Percentiles rank a stretch among this genome's conserved stretches.
These are phyloP conservation scores for Chalciporus pseudorubinellus DNA, from an alignment of 768 basidiomycete genomes.

Conservation along the genomic window DNA sequence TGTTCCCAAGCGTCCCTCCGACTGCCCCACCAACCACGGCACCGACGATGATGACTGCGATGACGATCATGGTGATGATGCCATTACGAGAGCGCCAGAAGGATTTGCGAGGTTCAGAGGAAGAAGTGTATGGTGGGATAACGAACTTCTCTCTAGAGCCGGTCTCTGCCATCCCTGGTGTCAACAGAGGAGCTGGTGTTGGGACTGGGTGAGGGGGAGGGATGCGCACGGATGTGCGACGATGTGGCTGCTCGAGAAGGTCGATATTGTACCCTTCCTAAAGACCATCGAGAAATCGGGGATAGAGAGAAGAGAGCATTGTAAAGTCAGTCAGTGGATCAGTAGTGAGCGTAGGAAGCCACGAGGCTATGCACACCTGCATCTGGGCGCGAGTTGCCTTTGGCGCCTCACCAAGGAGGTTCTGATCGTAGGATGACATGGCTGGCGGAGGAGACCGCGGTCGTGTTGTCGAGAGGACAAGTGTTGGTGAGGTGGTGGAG, in stretches of 20 bases:
- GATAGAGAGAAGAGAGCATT: neutral
- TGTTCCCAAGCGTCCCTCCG: conserved; percentile 44
- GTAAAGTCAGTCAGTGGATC: neutral
- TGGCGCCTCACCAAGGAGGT: conserved; percentile 39
- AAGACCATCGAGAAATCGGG: neutral
- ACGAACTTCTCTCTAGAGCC: conserved; percentile 14
- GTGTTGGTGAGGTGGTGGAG: neutral
- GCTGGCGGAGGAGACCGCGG: neutral
- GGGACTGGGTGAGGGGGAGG: conserved; percentile 18
- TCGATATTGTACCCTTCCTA: conserved; percentile 58
- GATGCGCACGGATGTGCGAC: conserved; percentile 21
- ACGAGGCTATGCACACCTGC: conserved; percentile 34
- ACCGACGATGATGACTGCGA: conserved; percentile 43
- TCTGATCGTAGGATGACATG: conserved; percentile 41
- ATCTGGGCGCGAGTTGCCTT: conserved; percentile 41
- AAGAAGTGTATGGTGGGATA: neutral
- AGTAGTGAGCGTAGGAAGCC: neutral
- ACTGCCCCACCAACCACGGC: conserved; percentile 60
- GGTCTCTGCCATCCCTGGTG: conserved; percentile 8
- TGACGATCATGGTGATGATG: conserved; percentile 37
- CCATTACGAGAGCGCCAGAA: conserved; percentile 53
- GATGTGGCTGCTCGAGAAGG: conserved; percentile 33
- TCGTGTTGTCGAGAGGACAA: neutral
- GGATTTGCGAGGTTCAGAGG: conserved; percentile 20
- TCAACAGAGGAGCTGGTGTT: conserved; percentile 10